A percentile compares a stretch with the other conserved stretches of the same genome.
These are phyloP conservation scores for Vararia minispora DNA, from an alignment of 768 basidiomycete species.

Conservation along the genomic window DNA sequence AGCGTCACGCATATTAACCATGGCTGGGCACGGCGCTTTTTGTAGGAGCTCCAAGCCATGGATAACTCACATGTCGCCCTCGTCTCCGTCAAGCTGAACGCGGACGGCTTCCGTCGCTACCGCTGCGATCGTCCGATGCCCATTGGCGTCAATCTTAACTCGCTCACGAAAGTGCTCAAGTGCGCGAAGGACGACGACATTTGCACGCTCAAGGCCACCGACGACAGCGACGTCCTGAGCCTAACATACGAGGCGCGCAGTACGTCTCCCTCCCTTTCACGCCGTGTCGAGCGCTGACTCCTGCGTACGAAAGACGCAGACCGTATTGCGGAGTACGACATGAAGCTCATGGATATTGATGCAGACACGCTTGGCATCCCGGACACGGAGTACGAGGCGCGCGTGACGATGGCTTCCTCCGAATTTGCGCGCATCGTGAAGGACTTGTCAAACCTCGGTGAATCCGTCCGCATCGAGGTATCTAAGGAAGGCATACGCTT, in stretches of 20 bases:
- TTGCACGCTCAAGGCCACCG: slow-evolving; percentile 81
- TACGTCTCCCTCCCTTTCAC: slow-evolving; percentile 26
- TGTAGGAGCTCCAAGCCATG: slow-evolving; percentile 88
- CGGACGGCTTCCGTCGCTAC: slow-evolving; percentile 73
- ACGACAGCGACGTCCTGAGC: slow-evolving; percentile 82
- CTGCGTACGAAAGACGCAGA: slow-evolving; percentile 55
- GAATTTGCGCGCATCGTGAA: slow-evolving; percentile 93
- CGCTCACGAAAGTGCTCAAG: slow-evolving; percentile 90
- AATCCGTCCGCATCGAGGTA: slow-evolving; percentile 92
- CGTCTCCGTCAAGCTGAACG: slow-evolving; percentile 75
- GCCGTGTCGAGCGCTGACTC: neutral
- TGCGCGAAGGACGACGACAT: slow-evolving; percentile 96
- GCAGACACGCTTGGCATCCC: slow-evolving; percentile 91
- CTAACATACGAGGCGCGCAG: slow-evolving; percentile 86
- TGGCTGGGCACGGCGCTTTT: neutral
- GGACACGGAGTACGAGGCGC: slow-evolving; percentile 94
- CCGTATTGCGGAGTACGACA: slow-evolving; percentile 94
- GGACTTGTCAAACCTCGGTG: slow-evolving; percentile 83
- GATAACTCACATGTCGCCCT: slow-evolving; percentile 99
- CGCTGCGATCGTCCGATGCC: slow-evolving; percentile 95
- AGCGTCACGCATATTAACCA: neutral
- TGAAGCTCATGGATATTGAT: slow-evolving; percentile 99
- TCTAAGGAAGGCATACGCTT: slow-evolving; percentile 94
- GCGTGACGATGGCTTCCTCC: slow-evolving; percentile 71
- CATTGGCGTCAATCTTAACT: slow-evolving; percentile 76